Evolutionary conservation across 1,139 yeast genomes (phyloP), one percentile per base, ranked within the genome.

Genomic region (Diutina catenulata): DNA sequence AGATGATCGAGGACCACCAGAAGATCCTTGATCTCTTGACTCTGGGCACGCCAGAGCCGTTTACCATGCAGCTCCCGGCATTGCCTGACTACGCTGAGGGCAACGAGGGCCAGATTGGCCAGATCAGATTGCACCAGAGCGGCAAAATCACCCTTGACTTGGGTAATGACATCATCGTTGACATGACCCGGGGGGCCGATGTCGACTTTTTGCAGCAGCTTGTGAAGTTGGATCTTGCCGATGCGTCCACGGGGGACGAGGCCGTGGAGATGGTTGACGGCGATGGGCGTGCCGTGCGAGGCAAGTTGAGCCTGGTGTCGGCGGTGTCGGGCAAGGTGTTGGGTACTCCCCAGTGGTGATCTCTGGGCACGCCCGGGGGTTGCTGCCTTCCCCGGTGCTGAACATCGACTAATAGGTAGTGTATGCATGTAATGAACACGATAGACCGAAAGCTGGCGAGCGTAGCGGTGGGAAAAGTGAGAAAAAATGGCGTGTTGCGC

Each of bases 131-230:
- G 39, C 95, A 86, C 55, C 71, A 76, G 49, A 82, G 94, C 1
- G 96, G 96, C 5, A 81, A 73, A 51, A 59, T 86, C 28, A 68
- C 91, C 10, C 72, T 87, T 56, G 72, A 74, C 43, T 62, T 87
- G 40, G 95, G 95, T 8, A 72, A 78, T 40, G 63, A 60, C 39
- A 71, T 76, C 28, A 63, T 21, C 19, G 25, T 27, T 10, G 32
- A 36, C 18, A 8, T 36, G 24, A 21, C 78, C 5, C 70, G 74
- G 49, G 95, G 95, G n/a, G 76, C 81, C 2, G 71, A 76, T 10
- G 60, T 81, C 10, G 69, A 72, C n/a, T 80, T 84, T 48, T 57
- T 81, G 36, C 95, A 87, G 53, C 91, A 84, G 46, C 63, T 84
- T n/a, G 25, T 18, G 11, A 21, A 31, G 9, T 13, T 31, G 5